Evolutionary conservation across 2,329 filamentous ascomycete species (phyloP), one percentile per base, ranked within the genome.

Genomic region (Huntiella bhutanensis): DNA sequence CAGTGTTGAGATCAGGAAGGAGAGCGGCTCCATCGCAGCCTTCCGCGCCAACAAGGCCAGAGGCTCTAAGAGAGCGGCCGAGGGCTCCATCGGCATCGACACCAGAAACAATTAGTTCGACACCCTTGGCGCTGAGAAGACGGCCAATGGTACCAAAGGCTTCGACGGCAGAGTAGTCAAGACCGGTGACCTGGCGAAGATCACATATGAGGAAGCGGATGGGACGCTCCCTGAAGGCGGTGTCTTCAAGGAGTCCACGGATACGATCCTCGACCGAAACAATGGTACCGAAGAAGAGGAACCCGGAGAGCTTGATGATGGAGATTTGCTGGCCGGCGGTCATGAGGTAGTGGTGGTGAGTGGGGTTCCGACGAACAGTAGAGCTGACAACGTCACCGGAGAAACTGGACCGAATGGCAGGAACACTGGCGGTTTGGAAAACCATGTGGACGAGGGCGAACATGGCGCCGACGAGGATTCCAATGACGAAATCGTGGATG

Each of bases 281-380:
- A 53, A 98, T 94, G 2, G 87, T 96, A 12, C 91, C 91, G 54
- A 98, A 98, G 67, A 98, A 98, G n/a, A 98, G 73, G 57, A 88
- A 96, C 0, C 91, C 88, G 0, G 82, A 80, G 12, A 98, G 71
- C 60, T 96, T 96, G 56, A 93, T 81, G 43, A 96, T 78, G 49
- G 83, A 81, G 33, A 92, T 91, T 58, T 98, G 91, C 32, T 75
- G 73, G 3, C 88, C 87, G 12, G 91, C 87, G 53, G 88, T 73
- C 51, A 79, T 78, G 3, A 98, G 67, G 57, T 91, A 98, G 49
- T 82, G 77, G 50, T 87, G 80, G 55, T 98, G 91, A 3, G 86
- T 78, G 1, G 84, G 83, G 53, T 94, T 93, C 46, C 91, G 77
- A 45, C 91, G 75, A 22, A 98, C 91, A 0, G 91, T 95, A 1